These are phyloP conservation scores for Globisporangium viniferum DNA, from an alignment of 352 stramenopile species.

Conservation along the genomic window DNA sequence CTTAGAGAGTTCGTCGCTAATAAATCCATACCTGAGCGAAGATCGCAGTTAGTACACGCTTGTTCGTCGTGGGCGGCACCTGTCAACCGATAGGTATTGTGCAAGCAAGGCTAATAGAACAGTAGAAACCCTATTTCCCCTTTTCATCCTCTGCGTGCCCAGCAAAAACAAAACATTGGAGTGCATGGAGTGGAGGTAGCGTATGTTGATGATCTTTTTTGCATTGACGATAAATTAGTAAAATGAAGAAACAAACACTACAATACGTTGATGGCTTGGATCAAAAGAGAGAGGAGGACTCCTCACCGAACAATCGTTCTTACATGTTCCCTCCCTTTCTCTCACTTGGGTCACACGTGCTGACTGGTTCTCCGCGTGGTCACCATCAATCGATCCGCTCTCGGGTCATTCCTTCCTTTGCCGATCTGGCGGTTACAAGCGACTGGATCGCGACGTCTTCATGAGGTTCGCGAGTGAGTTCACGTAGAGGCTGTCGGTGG, in stretches of 20 bases:
- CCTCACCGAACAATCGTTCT: background rate
- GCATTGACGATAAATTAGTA: constrained; percentile 3
- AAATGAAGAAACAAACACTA: background rate
- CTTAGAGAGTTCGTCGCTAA: no score
- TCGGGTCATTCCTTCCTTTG: background rate
- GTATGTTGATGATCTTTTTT: background rate
- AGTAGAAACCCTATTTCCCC: no score
- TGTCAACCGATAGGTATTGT: no score
- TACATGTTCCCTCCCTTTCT: background rate
- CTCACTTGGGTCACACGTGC: background rate
- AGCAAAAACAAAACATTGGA: no score
- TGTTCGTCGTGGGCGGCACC: no score
- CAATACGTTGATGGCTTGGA: background rate
- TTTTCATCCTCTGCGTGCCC: no score
- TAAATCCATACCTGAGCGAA: no score
- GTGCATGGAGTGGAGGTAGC: background rate
- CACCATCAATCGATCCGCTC: background rate
- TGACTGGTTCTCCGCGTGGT: background rate
- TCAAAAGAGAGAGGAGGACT: background rate
- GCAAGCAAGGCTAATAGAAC: no score
- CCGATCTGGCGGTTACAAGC: constrained; percentile 24
- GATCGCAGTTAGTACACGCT: no score
- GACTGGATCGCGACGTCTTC: constrained; percentile 29
- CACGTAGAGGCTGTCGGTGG: constrained; percentile 41
- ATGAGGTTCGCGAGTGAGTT: constrained; percentile 44